phyloP scores from a whole-genome alignment of 2,329 filamentous ascomycete species.

The Plectosphaerella plurivora region DNA sequence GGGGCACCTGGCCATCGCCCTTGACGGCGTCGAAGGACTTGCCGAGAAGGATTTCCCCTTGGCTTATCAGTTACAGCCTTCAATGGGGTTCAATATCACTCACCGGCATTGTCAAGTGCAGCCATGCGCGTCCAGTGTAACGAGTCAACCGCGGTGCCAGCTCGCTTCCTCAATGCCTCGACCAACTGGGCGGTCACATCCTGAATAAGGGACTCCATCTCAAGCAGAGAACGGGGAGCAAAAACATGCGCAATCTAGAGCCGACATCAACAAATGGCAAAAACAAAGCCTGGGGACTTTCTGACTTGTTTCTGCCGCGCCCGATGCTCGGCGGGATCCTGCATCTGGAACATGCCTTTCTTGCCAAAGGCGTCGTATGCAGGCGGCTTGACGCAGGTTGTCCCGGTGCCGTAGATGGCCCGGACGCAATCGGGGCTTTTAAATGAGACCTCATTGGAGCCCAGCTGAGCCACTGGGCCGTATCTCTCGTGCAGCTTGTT shows the following conservation, averaged over 20 bases:
- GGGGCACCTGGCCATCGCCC: slow-evolving; percentile 4
- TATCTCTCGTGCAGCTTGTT: slow-evolving; percentile 22
- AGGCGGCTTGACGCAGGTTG: neutral
- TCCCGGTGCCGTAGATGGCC: slow-evolving; percentile 18
- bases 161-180: neutral
- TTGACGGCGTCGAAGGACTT: slow-evolving; percentile 9
- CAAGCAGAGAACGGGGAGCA: slow-evolving; percentile 3
- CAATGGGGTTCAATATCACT: neutral
- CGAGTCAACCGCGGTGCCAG: slow-evolving; percentile 6
- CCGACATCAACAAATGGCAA: neutral
- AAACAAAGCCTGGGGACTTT: neutral
- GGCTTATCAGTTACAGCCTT: neutral
- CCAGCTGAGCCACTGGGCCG: slow-evolving; percentile 24
- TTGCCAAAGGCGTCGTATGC: neutral
- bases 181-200: slow-evolving; percentile 1
- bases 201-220: slow-evolving; percentile 12
- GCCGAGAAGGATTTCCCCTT: slow-evolving; percentile 8
- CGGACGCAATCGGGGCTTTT: slow-evolving; percentile 19
- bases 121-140: slow-evolving; percentile 13
- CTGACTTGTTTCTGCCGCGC: slow-evolving; percentile 6
- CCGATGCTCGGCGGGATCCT: slow-evolving; percentile 9
- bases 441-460: slow-evolving; percentile 21
- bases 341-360: slow-evolving; percentile 12
- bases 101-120: slow-evolving; percentile 9
- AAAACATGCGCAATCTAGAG: slow-evolving; percentile 9